These are phyloP conservation scores for Diutina siamensis DNA, from an alignment of 1,139 yeast genomes.

Conservation along the genomic window DNA sequence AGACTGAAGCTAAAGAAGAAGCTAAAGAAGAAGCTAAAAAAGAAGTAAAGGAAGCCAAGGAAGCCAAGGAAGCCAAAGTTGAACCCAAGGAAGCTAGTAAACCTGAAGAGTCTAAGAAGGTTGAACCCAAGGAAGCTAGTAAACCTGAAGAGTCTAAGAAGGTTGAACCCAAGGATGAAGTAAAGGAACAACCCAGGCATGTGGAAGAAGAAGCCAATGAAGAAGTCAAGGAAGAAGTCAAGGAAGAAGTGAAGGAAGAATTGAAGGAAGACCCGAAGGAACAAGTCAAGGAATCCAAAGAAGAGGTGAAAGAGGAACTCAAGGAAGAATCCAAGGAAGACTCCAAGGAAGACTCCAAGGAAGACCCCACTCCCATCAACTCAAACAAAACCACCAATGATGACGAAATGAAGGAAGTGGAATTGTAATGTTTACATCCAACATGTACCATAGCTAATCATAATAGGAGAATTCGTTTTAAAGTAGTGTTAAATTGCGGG, in stretches of 20 bases:
- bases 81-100: slow-evolving; percentile 7
- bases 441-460: neutral
- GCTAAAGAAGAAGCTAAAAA: slow-evolving; percentile 8
- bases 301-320: no score
- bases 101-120: slow-evolving; percentile 8
- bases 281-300: slow-evolving; percentile 5
- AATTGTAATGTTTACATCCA: slow-evolving; percentile 8
- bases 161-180: slow-evolving; percentile 9
- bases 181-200: slow-evolving; percentile 9
- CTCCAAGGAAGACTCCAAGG: slow-evolving; percentile 8
- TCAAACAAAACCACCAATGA: neutral
- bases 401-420: slow-evolving; percentile 13
- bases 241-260: slow-evolving; percentile 6
- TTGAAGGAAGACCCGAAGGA: slow-evolving; percentile 7
- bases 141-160: neutral
- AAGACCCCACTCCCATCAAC: neutral
- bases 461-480: no score
- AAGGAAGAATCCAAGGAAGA: slow-evolving; percentile 7
- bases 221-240: slow-evolving; percentile 7
- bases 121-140: slow-evolving; percentile 9
- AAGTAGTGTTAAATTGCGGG: no score
- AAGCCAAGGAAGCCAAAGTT: slow-evolving; percentile 8
- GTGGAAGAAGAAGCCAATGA: slow-evolving; percentile 5
- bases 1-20: neutral
- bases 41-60: slow-evolving; percentile 13